Conservation (phyloP, 2,329 filamentous ascomycete species). For the Dothistroma pini region DNA sequence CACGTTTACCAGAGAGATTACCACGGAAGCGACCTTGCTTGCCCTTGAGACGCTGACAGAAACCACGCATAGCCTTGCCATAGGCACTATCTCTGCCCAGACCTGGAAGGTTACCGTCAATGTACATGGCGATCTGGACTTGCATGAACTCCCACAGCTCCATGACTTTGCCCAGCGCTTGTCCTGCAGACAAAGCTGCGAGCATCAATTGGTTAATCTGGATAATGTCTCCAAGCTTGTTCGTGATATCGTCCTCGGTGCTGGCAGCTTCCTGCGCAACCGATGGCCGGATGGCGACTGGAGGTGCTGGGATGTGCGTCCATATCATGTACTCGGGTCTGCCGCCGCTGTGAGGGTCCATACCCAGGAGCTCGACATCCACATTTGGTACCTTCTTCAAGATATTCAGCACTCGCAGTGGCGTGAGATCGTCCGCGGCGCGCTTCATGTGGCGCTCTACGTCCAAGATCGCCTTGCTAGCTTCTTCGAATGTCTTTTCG, state of each 20-base stretch:
- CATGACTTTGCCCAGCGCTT: conserved; percentile 84
- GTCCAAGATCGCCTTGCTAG: conserved; percentile 72
- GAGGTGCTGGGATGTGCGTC: conserved; percentile 92
- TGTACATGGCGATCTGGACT: conserved; percentile 93
- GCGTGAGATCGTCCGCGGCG: conserved; percentile 91
- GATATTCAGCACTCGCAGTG: conserved; percentile 80
- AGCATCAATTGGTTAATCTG: conserved; percentile 86
- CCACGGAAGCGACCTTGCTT: conserved; percentile 97
- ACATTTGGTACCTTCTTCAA: conserved; percentile 81
- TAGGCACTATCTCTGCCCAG: conserved; percentile 77
- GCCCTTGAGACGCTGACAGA: conserved; percentile 92
- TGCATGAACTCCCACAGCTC: conserved; percentile 98
- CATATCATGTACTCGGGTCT: conserved; percentile 96
- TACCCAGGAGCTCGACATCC: conserved; percentile 87
- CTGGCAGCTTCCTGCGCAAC: conserved; percentile 90
- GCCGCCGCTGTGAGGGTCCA: conserved; percentile 74
- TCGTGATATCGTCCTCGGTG: conserved; percentile 94
- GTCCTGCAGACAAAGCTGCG: conserved; percentile 76
- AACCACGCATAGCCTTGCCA: conserved; percentile 84
- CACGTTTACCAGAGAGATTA: conserved; percentile 95
- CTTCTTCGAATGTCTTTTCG: conserved; percentile 77
- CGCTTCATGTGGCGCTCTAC: conserved; percentile 88
- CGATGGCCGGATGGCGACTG: conserved; percentile 89
- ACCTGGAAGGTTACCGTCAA: conserved; percentile 93
- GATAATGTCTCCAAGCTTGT: conserved; percentile 94